These are phyloP conservation scores for Cyberlindnera petersonii DNA, from an alignment of 805 yeast species.

Conservation along the genomic window DNA sequence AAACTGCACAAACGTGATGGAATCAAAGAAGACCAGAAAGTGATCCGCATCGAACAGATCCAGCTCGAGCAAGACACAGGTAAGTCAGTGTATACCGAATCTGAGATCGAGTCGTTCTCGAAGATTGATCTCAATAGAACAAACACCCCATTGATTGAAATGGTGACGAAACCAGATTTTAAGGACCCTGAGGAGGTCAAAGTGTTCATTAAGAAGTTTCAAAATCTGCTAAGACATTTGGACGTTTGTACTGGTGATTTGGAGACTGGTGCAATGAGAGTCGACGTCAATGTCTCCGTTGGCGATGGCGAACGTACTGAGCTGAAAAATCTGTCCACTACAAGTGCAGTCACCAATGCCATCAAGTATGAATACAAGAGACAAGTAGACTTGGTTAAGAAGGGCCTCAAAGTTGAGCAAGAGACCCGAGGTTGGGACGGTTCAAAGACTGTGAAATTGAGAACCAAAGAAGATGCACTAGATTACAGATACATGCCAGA, in stretches of 20 bases:
- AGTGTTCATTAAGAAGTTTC: conserved; percentile 78
- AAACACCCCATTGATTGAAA: conserved; percentile 81
- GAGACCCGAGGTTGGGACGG: conserved; percentile 97
- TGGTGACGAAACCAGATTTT: conserved; percentile 90
- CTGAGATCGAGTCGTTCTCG: conserved; percentile 30
- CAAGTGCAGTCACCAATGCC: conserved; percentile 75
- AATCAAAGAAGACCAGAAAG: conserved; percentile 40
- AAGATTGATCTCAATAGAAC: conserved; percentile 79
- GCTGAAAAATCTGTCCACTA: conserved; percentile 82
- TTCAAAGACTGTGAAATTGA: conserved; percentile 53
- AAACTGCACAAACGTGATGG: conserved; percentile 50
- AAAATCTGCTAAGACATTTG: conserved; percentile 61
- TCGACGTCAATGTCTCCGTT: conserved; percentile 90
- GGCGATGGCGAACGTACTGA: conserved; percentile 74
- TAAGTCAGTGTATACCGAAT: conserved; percentile 54
- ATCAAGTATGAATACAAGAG: conserved; percentile 68
- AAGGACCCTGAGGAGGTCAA: conserved; percentile 60
- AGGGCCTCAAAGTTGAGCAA: conserved; percentile 27
- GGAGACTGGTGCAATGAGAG: conserved; percentile 92
- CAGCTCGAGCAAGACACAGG: conserved; percentile 97
- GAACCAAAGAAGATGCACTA: conserved; percentile 75
- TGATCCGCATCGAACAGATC: conserved; percentile 67
- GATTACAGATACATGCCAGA: conserved; percentile 96
- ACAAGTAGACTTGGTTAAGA: conserved; percentile 50
- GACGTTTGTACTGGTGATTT: conserved; percentile 84